phyloP scores from a whole-genome alignment of 1,284 basidiomycete genomes.

The Apiotrichum veenhuisii region DNA sequence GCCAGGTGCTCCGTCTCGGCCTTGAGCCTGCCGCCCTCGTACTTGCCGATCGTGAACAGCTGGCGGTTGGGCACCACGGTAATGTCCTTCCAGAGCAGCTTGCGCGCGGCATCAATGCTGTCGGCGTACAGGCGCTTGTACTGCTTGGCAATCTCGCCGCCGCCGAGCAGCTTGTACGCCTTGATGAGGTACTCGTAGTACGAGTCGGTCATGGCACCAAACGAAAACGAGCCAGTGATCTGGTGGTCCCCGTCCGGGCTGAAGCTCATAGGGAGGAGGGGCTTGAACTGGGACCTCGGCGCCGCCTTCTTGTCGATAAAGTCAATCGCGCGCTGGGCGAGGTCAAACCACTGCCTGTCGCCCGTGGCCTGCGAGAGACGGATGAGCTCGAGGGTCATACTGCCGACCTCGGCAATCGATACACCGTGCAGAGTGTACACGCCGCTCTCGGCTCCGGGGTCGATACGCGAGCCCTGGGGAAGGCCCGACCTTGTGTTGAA shows the following conservation, averaged over 20 bases:
- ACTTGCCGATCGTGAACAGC: slow-evolving; percentile 47
- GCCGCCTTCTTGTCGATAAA: slow-evolving; percentile 51
- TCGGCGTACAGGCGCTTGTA: slow-evolving; percentile 53
- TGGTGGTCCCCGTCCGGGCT: slow-evolving; percentile 32
- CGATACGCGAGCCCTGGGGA: slow-evolving; percentile 46
- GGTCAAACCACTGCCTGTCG: slow-evolving; percentile 55
- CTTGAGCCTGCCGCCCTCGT: slow-evolving; percentile 28
- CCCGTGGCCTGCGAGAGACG: slow-evolving; percentile 54
- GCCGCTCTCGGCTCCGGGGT: slow-evolving; percentile 38
- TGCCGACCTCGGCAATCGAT: slow-evolving; percentile 51
- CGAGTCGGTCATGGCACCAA: slow-evolving; percentile 52
- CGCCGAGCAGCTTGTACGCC: slow-evolving; percentile 53
- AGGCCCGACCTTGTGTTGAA: slow-evolving; percentile 54
- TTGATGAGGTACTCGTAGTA: slow-evolving; percentile 60
- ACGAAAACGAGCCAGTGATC: slow-evolving; percentile 38
- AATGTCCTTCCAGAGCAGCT: slow-evolving; percentile 49
- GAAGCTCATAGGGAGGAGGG: slow-evolving; percentile 47
- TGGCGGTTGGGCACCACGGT: slow-evolving; percentile 48
- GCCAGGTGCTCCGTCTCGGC: slow-evolving; percentile 44
- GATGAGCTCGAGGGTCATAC: slow-evolving; percentile 56
- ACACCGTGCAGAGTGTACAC: slow-evolving; percentile 24
- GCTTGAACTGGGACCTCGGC: slow-evolving; percentile 26
- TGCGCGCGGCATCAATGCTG: slow-evolving; percentile 51
- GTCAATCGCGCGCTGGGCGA: slow-evolving; percentile 54
- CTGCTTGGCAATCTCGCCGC: slow-evolving; percentile 36